Conservation (phyloP, 495 filamentous ascomycete species). For the Penicillium salamii region DNA sequence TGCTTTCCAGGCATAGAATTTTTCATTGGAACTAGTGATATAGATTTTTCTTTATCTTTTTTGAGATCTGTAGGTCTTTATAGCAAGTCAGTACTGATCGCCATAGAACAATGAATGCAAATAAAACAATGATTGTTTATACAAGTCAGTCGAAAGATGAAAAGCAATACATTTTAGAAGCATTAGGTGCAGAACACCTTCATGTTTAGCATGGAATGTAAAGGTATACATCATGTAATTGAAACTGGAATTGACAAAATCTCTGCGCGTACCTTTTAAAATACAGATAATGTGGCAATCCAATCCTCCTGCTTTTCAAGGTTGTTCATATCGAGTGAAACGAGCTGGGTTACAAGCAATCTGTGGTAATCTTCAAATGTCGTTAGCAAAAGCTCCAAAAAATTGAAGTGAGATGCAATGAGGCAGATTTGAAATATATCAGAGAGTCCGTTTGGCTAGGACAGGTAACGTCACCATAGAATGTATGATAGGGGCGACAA, state of each 20-base stretch:
- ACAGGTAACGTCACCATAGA: constrained; percentile 85
- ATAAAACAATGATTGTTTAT: constrained; percentile 16
- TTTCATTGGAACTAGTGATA: constrained; percentile 11
- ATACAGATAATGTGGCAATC: neutral
- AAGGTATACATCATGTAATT: constrained; percentile 62
- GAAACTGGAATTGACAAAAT: constrained; percentile 3
- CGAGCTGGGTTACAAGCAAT: neutral
- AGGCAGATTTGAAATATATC: constrained; percentile 37
- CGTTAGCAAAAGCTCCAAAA: constrained; percentile 27
- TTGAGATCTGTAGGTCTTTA: constrained; percentile 20
- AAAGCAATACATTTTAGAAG: constrained; percentile 78
- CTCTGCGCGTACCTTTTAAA: constrained; percentile 19
- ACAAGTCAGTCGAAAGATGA: constrained; percentile 92
- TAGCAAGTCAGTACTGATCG: constrained; percentile 36
- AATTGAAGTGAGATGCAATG: constrained; percentile 15
- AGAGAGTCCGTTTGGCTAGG: constrained; percentile 88
- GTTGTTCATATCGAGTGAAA: neutral
- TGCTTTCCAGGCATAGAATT: constrained; percentile 53
- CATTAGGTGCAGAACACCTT: constrained; percentile 64
- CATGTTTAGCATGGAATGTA: constrained; percentile 91
- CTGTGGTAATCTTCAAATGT: constrained; percentile 22
- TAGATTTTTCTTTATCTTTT: constrained; percentile 8
- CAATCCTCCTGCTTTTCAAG: neutral
- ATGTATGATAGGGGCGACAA: constrained; percentile 94
- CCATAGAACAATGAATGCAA: constrained; percentile 21